Evolutionary conservation across 2,329 filamentous ascomycete genomes (phyloP).

Genomic region (Pseudogymnoascus destructans): DNA sequence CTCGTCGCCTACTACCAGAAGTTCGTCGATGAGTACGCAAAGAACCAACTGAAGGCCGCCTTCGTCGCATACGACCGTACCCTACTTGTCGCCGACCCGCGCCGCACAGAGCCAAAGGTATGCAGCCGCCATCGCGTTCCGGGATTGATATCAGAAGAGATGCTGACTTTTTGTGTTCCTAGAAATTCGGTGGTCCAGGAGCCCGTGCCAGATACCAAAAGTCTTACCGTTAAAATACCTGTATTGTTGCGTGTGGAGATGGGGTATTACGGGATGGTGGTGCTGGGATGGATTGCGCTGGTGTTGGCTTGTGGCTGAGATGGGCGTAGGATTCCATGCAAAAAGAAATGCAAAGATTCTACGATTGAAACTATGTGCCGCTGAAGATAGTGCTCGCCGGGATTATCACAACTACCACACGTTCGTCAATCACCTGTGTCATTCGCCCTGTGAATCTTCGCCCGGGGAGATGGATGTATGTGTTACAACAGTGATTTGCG

Average conservation of each 20-base stretch:
- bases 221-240: constrained; percentile 99
- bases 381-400: constrained; percentile 1
- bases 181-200: constrained; percentile 66
- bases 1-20: constrained; percentile 99
- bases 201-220: constrained; percentile 97
- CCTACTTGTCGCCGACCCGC: constrained; percentile 97
- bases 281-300: constrained; percentile 27
- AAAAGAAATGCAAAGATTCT: constrained; percentile 24
- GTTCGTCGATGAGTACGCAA: constrained; percentile 99
- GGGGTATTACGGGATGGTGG: constrained; percentile 19
- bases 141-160: constrained; percentile 1
- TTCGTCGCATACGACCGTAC: constrained; percentile 93
- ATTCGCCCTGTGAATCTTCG: not conserved
- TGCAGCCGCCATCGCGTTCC: constrained; percentile 23
- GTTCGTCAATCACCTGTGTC: not conserved
- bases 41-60: constrained; percentile 98
- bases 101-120: constrained; percentile 98
- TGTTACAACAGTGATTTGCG: not conserved
- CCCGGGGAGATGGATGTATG: not conserved
- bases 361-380: constrained; percentile 11
- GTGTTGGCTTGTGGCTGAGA: constrained; percentile 23
- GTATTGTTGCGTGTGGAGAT: constrained; percentile 92
- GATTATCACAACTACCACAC: constrained; percentile 1
- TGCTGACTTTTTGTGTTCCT: constrained; percentile 14
- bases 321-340: constrained; percentile 27